Evolutionary conservation across 2,329 filamentous ascomycete genomes (phyloP).

Genomic region (Teratosphaeria destructans): DNA sequence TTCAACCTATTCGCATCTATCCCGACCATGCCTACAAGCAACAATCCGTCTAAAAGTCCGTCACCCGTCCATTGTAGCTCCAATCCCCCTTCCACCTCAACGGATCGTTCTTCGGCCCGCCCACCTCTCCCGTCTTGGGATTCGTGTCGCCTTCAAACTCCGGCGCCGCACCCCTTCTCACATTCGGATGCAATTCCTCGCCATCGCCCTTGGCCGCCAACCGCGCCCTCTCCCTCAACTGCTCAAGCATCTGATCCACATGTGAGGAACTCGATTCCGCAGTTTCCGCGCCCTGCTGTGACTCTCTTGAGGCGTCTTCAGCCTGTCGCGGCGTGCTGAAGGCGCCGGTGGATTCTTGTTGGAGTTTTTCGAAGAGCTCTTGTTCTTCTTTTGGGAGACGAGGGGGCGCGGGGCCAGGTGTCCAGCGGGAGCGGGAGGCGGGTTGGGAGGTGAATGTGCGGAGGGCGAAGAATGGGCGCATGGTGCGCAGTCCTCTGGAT

Average conservation of each 20-base stretch:
- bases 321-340: slow-evolving; percentile 55
- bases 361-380: slow-evolving; percentile 79
- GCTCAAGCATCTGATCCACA: slow-evolving; percentile 18
- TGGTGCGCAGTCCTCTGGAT: slow-evolving; percentile 9
- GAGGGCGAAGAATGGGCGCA: slow-evolving; percentile 20
- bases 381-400: slow-evolving; percentile 82
- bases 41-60: slow-evolving; percentile 56
- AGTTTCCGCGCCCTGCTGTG: neutral
- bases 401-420: slow-evolving; percentile 58
- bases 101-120: slow-evolving; percentile 95
- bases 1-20: neutral
- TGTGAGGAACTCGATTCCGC: slow-evolving; percentile 8
- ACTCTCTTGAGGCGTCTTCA: neutral
- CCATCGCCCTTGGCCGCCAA: slow-evolving; percentile 48
- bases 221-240: slow-evolving; percentile 27
- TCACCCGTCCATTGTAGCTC: slow-evolving; percentile 92
- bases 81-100: slow-evolving; percentile 75
- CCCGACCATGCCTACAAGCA: neutral
- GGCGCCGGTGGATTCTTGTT: slow-evolving; percentile 63
- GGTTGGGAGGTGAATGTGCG: slow-evolving; percentile 10
- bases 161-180: slow-evolving; percentile 67
- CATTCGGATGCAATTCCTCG: slow-evolving; percentile 58
- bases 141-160: slow-evolving; percentile 91
- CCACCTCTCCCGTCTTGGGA: slow-evolving; percentile 88
- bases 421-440: slow-evolving; percentile 6